phyloP scores from a whole-genome alignment of 345 rosid genomes.

The Sisymbrium irio region DNA sequence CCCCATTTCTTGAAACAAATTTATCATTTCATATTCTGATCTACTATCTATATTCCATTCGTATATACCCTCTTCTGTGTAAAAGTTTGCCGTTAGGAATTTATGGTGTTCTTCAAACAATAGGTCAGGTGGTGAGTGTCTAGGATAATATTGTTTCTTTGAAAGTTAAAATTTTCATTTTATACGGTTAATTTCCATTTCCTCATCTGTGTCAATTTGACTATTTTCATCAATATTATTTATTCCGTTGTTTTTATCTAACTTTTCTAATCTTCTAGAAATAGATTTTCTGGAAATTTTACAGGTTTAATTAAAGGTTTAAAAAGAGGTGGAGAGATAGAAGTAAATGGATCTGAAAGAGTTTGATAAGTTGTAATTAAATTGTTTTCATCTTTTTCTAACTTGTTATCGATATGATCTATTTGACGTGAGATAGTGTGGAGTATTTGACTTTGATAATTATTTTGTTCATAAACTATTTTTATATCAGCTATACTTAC shows the following conservation, averaged over 20 bases:
- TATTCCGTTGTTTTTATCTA: neutral
- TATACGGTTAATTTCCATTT: neutral
- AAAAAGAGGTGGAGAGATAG: neutral
- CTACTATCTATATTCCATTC: no score
- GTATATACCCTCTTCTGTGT: no score
- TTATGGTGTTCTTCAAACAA: no score
- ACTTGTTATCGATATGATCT: neutral
- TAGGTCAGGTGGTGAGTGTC: no score
- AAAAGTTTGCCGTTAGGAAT: no score
- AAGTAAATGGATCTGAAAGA: neutral
- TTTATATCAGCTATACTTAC: neutral
- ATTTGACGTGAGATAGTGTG: neutral
- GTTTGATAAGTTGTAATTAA: neutral
- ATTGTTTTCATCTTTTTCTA: neutral
- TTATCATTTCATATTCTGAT: no score
- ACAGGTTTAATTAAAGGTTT: neutral
- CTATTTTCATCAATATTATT: neutral
- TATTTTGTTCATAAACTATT: neutral
- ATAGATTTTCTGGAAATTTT: neutral
- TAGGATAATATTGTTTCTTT: no score
- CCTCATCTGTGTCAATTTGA: neutral
- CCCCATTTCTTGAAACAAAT: no score
- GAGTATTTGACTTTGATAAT: neutral
- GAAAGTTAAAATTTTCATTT: no score
- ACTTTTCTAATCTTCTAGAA: neutral